phyloP scores from a whole-genome alignment of 768 basidiomycete genomes.

The Tylopilus rubrobrunneus region DNA sequence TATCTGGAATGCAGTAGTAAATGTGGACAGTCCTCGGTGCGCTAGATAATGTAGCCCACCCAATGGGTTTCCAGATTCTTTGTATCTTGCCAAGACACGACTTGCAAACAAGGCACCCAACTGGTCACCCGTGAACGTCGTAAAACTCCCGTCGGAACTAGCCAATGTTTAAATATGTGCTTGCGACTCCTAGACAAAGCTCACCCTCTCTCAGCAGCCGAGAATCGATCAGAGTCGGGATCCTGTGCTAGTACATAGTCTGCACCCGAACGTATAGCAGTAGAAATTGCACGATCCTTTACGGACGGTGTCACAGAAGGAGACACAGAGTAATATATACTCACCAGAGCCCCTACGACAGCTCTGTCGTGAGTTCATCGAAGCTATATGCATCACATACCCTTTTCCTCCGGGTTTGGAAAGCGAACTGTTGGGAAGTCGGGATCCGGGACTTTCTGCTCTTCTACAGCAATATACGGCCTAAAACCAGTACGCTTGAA shows the following conservation, averaged over 20 bases:
- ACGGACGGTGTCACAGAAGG: neutral
- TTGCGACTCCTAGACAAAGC: slow-evolving; percentile 5
- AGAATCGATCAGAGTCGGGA: slow-evolving; percentile 83
- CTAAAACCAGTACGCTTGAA: slow-evolving; percentile 59
- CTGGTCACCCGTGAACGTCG: slow-evolving; percentile 80
- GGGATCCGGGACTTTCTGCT: slow-evolving; percentile 74
- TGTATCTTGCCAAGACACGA: slow-evolving; percentile 42
- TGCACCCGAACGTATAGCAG: slow-evolving; percentile 51
- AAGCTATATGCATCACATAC: slow-evolving; percentile 31
- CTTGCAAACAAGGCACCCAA: slow-evolving; percentile 60
- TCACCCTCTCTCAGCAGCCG: slow-evolving; percentile 68
- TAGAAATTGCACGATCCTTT: slow-evolving; percentile 70
- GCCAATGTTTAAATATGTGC: slow-evolving; percentile 2
- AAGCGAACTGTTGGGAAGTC: slow-evolving; percentile 82
- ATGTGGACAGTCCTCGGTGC: slow-evolving; percentile 35
- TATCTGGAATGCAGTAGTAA: slow-evolving; percentile 38
- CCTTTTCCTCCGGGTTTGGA: slow-evolving; percentile 91
- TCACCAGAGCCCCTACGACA: slow-evolving; percentile 47
- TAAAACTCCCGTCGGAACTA: slow-evolving; percentile 51
- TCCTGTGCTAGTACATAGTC: slow-evolving; percentile 82
- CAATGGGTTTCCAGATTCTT: slow-evolving; percentile 41
- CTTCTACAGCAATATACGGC: slow-evolving; percentile 54
- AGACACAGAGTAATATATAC: slow-evolving; percentile 8
- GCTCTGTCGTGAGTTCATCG: slow-evolving; percentile 1
- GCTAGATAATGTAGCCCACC: slow-evolving; percentile 27